Evolutionary conservation across 768 basidiomycete species (phyloP).

Genomic region (Lactarius psammicola): DNA sequence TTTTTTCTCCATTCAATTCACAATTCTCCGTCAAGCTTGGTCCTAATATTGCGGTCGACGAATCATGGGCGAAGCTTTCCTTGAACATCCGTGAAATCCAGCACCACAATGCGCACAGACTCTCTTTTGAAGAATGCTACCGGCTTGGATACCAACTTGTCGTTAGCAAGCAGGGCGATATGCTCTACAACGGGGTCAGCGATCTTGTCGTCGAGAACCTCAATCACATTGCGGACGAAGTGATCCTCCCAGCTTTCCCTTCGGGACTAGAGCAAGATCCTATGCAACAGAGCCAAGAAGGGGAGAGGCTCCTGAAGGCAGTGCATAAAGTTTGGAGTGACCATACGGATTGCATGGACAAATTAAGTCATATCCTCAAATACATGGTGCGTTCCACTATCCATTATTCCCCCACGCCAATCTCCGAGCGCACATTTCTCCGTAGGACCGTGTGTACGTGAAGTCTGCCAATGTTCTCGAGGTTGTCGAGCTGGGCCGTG

Average conservation of each 20-base stretch:
- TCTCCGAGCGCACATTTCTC: constrained; percentile 22
- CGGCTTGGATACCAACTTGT: constrained; percentile 95
- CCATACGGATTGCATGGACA: constrained; percentile 83
- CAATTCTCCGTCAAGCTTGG: constrained; percentile 52
- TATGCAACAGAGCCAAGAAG: constrained; percentile 76
- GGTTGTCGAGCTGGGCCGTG: constrained; percentile 78
- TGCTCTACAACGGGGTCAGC: constrained; percentile 83
- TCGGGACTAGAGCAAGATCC: constrained; percentile 63
- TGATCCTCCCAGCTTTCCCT: constrained; percentile 83
- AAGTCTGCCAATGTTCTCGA: constrained; percentile 69
- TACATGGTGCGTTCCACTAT: constrained; percentile 75
- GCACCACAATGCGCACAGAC: constrained; percentile 84
- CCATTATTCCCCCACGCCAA: constrained; percentile 2
- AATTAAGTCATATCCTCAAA: constrained; percentile 85
- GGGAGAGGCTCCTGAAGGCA: constrained; percentile 81
- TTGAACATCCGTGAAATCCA: constrained; percentile 92
- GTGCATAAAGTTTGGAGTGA: constrained; percentile 89
- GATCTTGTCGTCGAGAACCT: constrained; percentile 80
- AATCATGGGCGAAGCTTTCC: constrained; percentile 79
- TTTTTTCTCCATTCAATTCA: constrained; percentile 1
- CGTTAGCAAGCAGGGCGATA: constrained; percentile 77
- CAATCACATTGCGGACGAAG: constrained; percentile 67
- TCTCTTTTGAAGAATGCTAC: constrained; percentile 93
- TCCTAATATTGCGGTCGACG: constrained; percentile 70
- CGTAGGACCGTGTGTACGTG: constrained; percentile 91